Evolutionary conservation across 805 yeast genomes (phyloP).

Genomic region (Yamadazyma philogaea): DNA sequence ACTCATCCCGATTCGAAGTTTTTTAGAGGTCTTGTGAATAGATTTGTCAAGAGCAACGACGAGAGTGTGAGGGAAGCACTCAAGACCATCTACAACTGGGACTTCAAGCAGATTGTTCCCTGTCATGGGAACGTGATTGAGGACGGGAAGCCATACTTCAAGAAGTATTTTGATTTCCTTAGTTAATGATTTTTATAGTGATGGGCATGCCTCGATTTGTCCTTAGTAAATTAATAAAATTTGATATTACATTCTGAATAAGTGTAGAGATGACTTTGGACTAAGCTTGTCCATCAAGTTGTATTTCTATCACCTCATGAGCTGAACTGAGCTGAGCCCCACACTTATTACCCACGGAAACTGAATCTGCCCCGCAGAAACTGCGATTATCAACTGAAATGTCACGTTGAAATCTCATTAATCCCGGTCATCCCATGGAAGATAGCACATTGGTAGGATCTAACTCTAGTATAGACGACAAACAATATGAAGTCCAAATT

Average conservation of each 20-base stretch:
- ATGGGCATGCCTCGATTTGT: not conserved
- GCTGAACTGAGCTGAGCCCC: not conserved
- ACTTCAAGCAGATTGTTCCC: conserved; percentile 48
- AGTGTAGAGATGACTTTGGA: not conserved
- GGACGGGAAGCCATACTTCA: conserved; percentile 28
- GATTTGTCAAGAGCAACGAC: conserved; percentile 4
- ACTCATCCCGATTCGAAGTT: conserved; percentile 34
- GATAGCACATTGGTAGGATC: conserved; percentile 4
- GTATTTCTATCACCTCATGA: not conserved
- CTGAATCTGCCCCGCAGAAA: conserved; percentile 2
- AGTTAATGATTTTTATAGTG: too few relatives aligned
- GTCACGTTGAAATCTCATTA: not conserved
- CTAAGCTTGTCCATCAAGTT: too few relatives aligned
- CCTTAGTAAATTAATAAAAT: not conserved
- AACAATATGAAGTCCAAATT: conserved; percentile 2
- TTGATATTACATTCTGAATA: not conserved
- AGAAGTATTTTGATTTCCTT: conserved; percentile 15
- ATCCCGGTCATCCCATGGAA: conserved; percentile 1
- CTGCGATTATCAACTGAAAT: conserved; percentile 2
- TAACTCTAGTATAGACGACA: conserved; percentile 1
- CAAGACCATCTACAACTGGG: conserved; percentile 35
- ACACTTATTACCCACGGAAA: conserved; percentile 2
- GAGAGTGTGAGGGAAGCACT: conserved; percentile 18
- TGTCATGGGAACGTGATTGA: conserved; percentile 63
- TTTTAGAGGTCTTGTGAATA: conserved; percentile 10